Conservation (phyloP, 306 rosid genomes). For the Benincasa hispida region DNA sequence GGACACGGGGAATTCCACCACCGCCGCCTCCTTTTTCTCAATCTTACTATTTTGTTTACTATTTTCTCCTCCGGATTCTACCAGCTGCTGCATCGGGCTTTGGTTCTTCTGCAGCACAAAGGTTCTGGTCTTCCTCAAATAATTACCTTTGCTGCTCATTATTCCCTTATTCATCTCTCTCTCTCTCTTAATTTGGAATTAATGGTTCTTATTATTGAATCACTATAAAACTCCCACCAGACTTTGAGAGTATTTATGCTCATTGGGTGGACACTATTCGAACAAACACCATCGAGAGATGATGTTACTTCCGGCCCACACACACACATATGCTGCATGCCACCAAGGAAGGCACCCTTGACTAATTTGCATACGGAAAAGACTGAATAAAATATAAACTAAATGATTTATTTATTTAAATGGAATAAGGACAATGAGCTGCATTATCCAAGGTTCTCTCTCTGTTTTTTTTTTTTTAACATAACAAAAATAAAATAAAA, state of each 20-base stretch:
- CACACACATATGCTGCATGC: neutral
- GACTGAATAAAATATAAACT: neutral
- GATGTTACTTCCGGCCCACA: neutral
- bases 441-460: no score
- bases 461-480: no score
- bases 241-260: neutral
- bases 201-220: no score
- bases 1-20: slow-evolving; percentile 40
- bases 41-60: neutral
- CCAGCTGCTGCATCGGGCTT: neutral
- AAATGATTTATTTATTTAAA: no score
- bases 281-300: no score
- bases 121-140: neutral
- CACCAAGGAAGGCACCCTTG: slow-evolving; percentile 3
- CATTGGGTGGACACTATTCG: neutral
- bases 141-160: neutral
- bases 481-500: no score
- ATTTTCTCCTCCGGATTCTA: neutral
- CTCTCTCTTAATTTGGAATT: neutral
- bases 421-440: no score
- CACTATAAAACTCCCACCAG: neutral
- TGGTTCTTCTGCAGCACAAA: neutral
- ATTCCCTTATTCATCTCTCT: neutral
- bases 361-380: slow-evolving; percentile 3
- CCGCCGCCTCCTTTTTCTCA: slow-evolving; percentile 15